Percentiles rank a stretch among this genome's conserved stretches.
These are phyloP conservation scores for Pythium plurisporium DNA, from an alignment of 352 stramenopile genomes.

Conservation along the genomic window DNA sequence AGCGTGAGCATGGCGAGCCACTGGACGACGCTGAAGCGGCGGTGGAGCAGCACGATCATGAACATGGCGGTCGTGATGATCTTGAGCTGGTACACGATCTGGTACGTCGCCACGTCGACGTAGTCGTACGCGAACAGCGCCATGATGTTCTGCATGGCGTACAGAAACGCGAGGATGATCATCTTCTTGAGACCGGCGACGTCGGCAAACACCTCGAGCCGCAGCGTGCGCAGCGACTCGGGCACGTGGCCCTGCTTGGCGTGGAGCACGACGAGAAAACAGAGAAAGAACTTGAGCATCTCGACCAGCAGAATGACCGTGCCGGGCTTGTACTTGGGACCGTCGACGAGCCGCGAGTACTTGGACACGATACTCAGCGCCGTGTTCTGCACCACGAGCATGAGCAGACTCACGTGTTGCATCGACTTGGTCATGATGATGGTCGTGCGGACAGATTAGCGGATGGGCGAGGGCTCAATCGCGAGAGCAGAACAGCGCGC, in stretches of 20 bases:
- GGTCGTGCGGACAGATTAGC: too few species aligned
- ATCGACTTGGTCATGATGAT: constrained; percentile 41
- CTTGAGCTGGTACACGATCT: constrained; percentile 90
- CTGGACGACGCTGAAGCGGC: constrained; percentile 77
- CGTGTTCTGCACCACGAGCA: constrained; percentile 87
- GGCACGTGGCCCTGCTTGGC: constrained; percentile 54
- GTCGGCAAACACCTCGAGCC: constrained; percentile 78
- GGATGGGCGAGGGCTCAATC: background rate
- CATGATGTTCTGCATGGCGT: constrained; percentile 86
- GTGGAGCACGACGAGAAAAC: constrained; percentile 65
- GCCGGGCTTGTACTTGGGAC: constrained; percentile 79
- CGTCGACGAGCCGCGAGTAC: constrained; percentile 65
- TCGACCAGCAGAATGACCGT: constrained; percentile 82
- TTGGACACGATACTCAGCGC: constrained; percentile 85
- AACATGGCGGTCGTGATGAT: constrained; percentile 89
- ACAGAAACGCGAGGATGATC: constrained; percentile 79
- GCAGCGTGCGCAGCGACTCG: constrained; percentile 53
- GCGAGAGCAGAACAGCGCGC: background rate
- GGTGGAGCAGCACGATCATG: constrained; percentile 85
- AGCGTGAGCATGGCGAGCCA: constrained; percentile 83
- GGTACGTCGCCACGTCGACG: constrained; percentile 86
- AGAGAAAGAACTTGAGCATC: constrained; percentile 78
- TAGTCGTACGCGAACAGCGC: constrained; percentile 86
- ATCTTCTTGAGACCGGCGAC: constrained; percentile 79
- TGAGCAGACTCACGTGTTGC: constrained; percentile 79